Evolutionary conservation across 1,139 yeast genomes (phyloP).

Genomic region (Hansenula anomala): DNA sequence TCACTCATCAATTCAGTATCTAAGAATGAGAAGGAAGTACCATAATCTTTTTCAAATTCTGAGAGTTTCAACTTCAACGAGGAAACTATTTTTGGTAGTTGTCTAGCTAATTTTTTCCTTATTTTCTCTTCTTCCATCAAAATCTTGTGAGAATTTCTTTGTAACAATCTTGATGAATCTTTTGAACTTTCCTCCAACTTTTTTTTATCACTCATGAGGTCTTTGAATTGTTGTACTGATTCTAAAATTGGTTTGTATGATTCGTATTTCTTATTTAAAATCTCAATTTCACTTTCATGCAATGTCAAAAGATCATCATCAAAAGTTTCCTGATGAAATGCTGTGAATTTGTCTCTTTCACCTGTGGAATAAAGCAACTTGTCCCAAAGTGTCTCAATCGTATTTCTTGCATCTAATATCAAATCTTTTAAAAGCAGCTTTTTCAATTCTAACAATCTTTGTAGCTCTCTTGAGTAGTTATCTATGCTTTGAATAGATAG

Average conservation of each 20-base stretch:
- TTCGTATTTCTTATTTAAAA: conserved; percentile 45
- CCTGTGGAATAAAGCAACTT: conserved; percentile 50
- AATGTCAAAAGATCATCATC: conserved; percentile 50
- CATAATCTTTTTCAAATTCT: conserved; percentile 39
- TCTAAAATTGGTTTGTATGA: conserved; percentile 51
- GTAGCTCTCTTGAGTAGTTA: conserved; percentile 46
- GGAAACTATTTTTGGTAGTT: conserved; percentile 58
- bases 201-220: conserved; percentile 54
- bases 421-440: conserved; percentile 62
- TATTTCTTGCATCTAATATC: conserved; percentile 54
- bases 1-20: conserved; percentile 37
- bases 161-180: conserved; percentile 74
- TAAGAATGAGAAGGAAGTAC: conserved; percentile 34
- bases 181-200: conserved; percentile 65
- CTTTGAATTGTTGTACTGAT: conserved; percentile 49
- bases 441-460: conserved; percentile 54
- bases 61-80: conserved; percentile 44
- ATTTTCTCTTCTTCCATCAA: conserved; percentile 75
- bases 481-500: conserved; percentile 22
- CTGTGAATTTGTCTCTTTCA: conserved; percentile 35
- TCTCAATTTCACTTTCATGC: conserved; percentile 60
- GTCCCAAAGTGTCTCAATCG: conserved; percentile 60
- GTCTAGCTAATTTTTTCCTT: conserved; percentile 60
- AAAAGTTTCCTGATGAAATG: conserved; percentile 25
- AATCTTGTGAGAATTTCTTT: conserved; percentile 75